Evolutionary conservation across 1,284 basidiomycete genomes (phyloP), one percentile per base, ranked within the genome.

Genomic region (Caloboletus inedulis): DNA sequence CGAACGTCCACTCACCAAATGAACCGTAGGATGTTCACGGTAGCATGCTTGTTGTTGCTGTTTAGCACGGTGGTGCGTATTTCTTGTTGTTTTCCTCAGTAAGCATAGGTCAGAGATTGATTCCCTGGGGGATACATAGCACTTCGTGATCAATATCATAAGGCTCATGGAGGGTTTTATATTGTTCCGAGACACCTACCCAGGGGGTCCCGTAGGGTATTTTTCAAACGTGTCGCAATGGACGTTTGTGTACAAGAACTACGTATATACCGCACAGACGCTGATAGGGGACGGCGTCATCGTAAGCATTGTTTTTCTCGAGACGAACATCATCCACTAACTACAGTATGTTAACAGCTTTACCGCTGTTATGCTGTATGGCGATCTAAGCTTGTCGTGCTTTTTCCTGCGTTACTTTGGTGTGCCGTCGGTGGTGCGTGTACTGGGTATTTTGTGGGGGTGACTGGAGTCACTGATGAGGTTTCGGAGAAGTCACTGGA

Each of bases 241-340:
- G 31, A 69, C 65, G 6, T 68, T 60, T 37, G 53, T 65, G 18
- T 57, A 49, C 37, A 68, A 66, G 49, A 63, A 55, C 45, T 55
- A 56, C 2, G 43, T 69, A 6, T 69, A 61, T 47, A 57, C 62
- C 30, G 45, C 49, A 2, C 66, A 70, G 42, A 69, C 68, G 1
- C 58, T 69, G 19, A 56, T 68, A 37, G 62, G 66, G 3, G 68
- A 71, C 35, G 68, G 59, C 12, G 66, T 52, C 13, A 27, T 42
- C 7, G 54, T 58, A n/a, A 59, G 48, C n/a, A n/a, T n/a, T n/a
- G n/a, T n/a, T 30, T 29, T 1, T 39, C 30, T 41, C 27, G 13
- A 9, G 21, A 14, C n/a, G 23, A 43, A 9, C 3, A 12, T 29
- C 21, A 12, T 21, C 14, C 19, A 8, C 29, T 42, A 14, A 58